Evolutionary conservation across 2,329 filamentous ascomycete genomes (phyloP).

Genomic region (Drechslerella coelobrocha): DNA sequence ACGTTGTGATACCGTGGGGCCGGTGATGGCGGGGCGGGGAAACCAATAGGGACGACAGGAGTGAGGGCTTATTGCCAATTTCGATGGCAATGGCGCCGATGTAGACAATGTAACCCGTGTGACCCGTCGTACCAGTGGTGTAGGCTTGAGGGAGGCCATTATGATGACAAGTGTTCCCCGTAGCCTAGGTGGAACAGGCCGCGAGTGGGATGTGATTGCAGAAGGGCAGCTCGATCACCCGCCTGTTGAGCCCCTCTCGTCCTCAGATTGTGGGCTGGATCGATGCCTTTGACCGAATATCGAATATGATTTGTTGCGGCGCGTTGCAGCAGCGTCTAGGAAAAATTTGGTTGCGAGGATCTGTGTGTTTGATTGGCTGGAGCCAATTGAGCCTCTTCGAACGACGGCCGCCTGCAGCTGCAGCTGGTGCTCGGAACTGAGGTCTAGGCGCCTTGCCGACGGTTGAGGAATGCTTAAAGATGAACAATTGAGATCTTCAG

Average conservation of each 20-base stretch:
- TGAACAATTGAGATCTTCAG: background rate
- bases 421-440: background rate
- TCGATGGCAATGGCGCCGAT: background rate
- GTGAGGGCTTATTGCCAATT: slow-evolving; percentile 14
- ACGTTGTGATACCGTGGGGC: slow-evolving; percentile 15
- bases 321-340: slow-evolving; percentile 29
- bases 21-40: background rate
- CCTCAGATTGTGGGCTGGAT: slow-evolving; percentile 19
- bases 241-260: slow-evolving; percentile 24
- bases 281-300: background rate
- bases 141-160: slow-evolving; percentile 29
- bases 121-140: slow-evolving; percentile 26
- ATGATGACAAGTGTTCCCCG: background rate
- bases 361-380: slow-evolving; percentile 46
- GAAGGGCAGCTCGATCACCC: background rate
- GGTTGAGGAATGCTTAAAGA: background rate
- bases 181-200: background rate
- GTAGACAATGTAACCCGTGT: slow-evolving; percentile 23
- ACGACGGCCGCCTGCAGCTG: background rate
- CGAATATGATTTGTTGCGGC: slow-evolving; percentile 22
- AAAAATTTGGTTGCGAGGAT: slow-evolving; percentile 24
- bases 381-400: slow-evolving; percentile 15
- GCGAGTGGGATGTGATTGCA: background rate
- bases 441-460: background rate
- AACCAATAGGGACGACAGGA: slow-evolving; percentile 28